These are phyloP conservation scores for Pecoramyces ruminantium DNA, from an alignment of 192 early-diverging fungal genomes.

Conservation along the genomic window DNA sequence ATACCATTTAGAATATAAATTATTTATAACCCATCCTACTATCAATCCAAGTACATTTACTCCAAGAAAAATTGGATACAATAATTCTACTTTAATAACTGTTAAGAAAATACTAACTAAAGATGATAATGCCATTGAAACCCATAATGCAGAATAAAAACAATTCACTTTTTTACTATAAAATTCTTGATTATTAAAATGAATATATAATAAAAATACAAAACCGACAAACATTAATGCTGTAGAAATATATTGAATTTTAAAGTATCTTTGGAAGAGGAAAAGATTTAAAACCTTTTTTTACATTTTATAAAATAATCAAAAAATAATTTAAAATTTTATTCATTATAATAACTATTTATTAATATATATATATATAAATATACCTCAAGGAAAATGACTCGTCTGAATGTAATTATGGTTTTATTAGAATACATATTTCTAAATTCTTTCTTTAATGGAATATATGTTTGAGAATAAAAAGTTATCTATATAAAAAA, in stretches of 20 bases:
- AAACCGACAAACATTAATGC: background rate
- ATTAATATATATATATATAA: too few relatives aligned
- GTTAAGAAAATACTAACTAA: background rate
- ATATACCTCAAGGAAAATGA: background rate
- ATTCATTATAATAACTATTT: too few relatives aligned
- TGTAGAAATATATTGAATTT: background rate
- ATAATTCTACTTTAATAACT: background rate
- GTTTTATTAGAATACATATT: background rate
- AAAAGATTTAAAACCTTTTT: background rate
- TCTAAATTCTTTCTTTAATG: background rate
- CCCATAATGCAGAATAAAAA: background rate
- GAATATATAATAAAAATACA: background rate
- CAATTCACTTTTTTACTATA: background rate
- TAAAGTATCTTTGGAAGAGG: background rate
- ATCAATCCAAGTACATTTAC: background rate
- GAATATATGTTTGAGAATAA: background rate
- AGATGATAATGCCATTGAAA: background rate
- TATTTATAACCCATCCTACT: background rate
- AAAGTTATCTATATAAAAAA: background rate
- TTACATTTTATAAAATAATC: background rate
- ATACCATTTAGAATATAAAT: background rate
- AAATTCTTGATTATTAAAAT: background rate
- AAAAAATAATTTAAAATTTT: too few relatives aligned
- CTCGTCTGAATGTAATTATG: background rate
- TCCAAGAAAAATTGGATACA: background rate